Base-by-base conservation (phyloP, 2,329 filamentous ascomycete genomes). In the Triangularia setosa region DNA sequence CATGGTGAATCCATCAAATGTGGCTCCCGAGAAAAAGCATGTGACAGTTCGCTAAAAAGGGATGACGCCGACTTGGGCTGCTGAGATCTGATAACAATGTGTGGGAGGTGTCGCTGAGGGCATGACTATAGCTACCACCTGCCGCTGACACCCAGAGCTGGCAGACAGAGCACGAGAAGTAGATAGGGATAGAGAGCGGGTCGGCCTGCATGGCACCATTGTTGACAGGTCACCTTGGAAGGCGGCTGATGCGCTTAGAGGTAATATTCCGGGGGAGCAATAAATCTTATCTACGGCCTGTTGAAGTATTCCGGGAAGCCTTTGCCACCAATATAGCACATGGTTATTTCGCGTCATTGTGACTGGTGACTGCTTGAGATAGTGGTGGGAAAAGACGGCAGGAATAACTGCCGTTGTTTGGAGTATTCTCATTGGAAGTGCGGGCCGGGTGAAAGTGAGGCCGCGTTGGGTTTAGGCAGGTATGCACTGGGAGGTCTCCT, bases 331-430 rank as follows among this genome's bases (percentile, higher is more conserved):
- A 28, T 28, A 21, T 28, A 30, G 6, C n/a, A 18, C 27, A 18
- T 30, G n/a, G 25, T n/a, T 9, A 35, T 4, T 12, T 28, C 35
- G 23, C 27, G 18, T 55, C 16, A 16, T 25, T n/a, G 11, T n/a
- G 11, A 18, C 53, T 55, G 53, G 53, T 25, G 16, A 12, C 53
- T 27, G 24, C 23, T 11, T n/a, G 53, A 28, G 53, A 5, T 16
- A 9, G 23, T 16, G 53, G 25, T 25, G 23, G 25, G 23, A 55
- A 2, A 55, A 11, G 24, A 55, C 53, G 23, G 28, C n/a, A 18
- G 5, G 24, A 12, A 59, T 23, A 59, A 59, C 57, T 59, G 57
- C 57, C 57, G 57, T 44, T 33, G 35, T 30, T 30, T 57, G n/a
- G 30, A 9, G 40, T 48, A 48, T 21, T 48, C 12, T n/a, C 40